Evolutionary conservation across 148 eudicot species (phyloP), one percentile per base, ranked within the genome.

Genomic region (Rhododendron henanense): DNA sequence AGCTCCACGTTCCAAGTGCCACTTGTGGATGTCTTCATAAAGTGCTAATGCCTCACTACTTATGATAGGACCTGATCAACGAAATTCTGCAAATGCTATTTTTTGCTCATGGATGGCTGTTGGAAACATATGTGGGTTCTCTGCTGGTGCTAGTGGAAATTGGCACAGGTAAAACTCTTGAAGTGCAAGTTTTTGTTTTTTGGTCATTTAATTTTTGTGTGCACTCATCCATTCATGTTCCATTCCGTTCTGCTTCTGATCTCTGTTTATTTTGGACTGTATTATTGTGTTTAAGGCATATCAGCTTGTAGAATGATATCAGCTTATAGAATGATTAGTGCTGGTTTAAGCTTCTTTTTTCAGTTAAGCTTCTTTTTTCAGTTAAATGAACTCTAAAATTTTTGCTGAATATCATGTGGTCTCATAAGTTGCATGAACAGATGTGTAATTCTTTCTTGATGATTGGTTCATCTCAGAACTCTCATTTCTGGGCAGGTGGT

Each of bases 61-160:
- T 90, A 35, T 84, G 86, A 33, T 87, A 96, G 99, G 99, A 81
- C 99, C 99, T 77, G 97, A 94, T 78, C 98, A 96, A 82, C 91
- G 98, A 86, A 94, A 95, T 91, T 84, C 97, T 76, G 95, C 98
- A 71, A 96, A 96, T 94, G 99, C 99, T 81, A 83, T 96, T 81
- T 96, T 96, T 91, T 95, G 97, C 86, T 88, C 96, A 45, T 95
- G 99, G 99, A 96, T 96, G 99, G 97, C 99, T 81, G 94, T 95
- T 81, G 99, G 99, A 85, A 96, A 96, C 89, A 95, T 96, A 86
- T 88, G 94, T 76, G 99, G 99, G 28, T 96, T 96, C 90, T 96
- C 98, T 87, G 88, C 98, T 88, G 99, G 98, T 78, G 94, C 99
- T 87, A 93, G 95, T 88, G 97, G 98, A 85, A 85, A 93, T 79